Conservation (phyloP, 345 rosid species). For the Arabidopsis suecica region DNA sequence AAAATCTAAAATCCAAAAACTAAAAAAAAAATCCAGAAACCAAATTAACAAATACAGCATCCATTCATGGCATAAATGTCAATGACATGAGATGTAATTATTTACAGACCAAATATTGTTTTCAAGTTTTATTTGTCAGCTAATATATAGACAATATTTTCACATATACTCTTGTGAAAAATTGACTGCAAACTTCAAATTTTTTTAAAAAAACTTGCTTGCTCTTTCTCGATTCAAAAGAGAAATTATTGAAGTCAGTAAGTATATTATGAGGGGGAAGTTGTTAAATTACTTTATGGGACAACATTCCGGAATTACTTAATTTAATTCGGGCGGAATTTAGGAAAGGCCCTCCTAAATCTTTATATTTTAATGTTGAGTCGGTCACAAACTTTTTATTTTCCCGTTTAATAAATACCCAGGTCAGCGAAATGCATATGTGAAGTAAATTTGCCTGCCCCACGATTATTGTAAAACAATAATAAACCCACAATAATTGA, state of each 20-base stretch:
- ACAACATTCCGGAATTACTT: slow-evolving; percentile 33
- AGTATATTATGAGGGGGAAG: not conserved
- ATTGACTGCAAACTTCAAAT: not conserved
- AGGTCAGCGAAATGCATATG: slow-evolving; percentile 41
- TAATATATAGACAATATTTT: too few species aligned
- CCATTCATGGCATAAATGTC: too few species aligned
- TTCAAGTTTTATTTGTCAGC: too few species aligned
- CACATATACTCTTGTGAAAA: not conserved
- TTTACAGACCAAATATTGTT: too few species aligned
- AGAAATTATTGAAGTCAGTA: not conserved
- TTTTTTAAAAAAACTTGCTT: not conserved
- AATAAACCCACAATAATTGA: slow-evolving; percentile 27
- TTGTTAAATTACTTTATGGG: slow-evolving; percentile 24
- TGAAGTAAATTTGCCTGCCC: slow-evolving; percentile 35
- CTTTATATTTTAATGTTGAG: slow-evolving; percentile 31
- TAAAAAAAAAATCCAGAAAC: too few species aligned
- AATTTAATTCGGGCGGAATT: slow-evolving; percentile 30
- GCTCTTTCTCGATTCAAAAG: too few species aligned
- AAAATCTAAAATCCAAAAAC: too few species aligned
- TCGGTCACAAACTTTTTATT: slow-evolving; percentile 16
- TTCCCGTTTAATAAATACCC: not conserved
- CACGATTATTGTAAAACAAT: slow-evolving; percentile 34
- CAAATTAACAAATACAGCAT: too few species aligned
- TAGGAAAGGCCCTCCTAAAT: slow-evolving; percentile 26
- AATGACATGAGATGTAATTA: too few species aligned